Conservation (phyloP, 257 asterid species). For the Solanum lycopersicoides region DNA sequence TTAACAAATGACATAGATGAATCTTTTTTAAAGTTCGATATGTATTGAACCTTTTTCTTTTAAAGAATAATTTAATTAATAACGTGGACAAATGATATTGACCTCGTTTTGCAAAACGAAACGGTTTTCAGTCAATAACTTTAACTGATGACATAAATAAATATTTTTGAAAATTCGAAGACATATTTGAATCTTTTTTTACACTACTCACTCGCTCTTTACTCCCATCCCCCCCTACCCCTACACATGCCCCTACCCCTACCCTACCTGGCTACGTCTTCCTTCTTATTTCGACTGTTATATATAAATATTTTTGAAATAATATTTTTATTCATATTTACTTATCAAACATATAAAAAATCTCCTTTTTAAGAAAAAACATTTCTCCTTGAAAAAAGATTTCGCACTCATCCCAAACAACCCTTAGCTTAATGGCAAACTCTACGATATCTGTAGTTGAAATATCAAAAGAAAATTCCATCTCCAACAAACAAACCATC, state of each 20-base stretch:
- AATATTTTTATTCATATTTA: background rate
- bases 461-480: background rate
- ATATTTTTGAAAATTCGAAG: no score
- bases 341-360: background rate
- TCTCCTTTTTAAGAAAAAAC: background rate
- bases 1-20: no score
- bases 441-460: background rate
- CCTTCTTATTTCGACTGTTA: background rate
- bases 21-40: no score
- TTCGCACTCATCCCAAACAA: background rate
- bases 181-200: no score
- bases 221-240: background rate
- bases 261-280: background rate
- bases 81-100: no score
- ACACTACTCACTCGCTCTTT: no score
- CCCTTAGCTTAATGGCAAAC: background rate
- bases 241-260: background rate
- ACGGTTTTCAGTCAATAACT: no score
- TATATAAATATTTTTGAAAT: background rate
- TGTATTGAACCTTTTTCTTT: no score
- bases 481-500: background rate
- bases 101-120: no score
- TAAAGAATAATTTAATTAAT: no score
- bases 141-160: no score
- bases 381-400: background rate